Evolutionary conservation across 2,329 filamentous ascomycete species (phyloP).

Genomic region (Venturia asperata): DNA sequence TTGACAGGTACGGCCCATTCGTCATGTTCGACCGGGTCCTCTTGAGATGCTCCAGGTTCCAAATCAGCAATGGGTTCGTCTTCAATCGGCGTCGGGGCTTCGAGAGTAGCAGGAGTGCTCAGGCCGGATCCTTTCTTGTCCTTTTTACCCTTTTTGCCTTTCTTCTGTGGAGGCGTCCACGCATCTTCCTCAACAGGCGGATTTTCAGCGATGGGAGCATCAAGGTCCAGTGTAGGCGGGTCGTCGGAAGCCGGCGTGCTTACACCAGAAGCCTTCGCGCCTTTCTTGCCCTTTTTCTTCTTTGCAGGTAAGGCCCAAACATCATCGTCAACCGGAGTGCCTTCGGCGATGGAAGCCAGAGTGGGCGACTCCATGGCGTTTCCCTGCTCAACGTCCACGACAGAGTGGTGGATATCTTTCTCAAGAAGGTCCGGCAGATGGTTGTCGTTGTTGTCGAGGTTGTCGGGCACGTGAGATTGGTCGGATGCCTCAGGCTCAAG

Average conservation of each 20-base stretch:
- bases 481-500: slow-evolving; percentile 4
- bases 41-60: slow-evolving; percentile 31
- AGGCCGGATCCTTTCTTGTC: slow-evolving; percentile 20
- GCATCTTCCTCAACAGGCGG: slow-evolving; percentile 56
- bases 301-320: slow-evolving; percentile 71
- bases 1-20: slow-evolving; percentile 58
- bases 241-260: neutral
- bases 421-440: neutral
- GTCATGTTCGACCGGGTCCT: slow-evolving; percentile 37
- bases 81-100: neutral
- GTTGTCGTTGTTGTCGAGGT: neutral
- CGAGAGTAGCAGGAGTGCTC: slow-evolving; percentile 7
- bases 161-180: slow-evolving; percentile 68
- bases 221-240: neutral
- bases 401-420: neutral
- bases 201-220: neutral
- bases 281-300: slow-evolving; percentile 53
- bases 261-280: slow-evolving; percentile 20
- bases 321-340: slow-evolving; percentile 62
- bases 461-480: neutral
- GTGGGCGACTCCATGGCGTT: neutral
- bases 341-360: slow-evolving; percentile 43
- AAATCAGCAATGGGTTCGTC: neutral
- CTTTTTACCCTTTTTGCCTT: slow-evolving; percentile 52
- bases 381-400: neutral